phyloP scores from a whole-genome alignment of 345 rosid species.

The Physaria fendleri region DNA sequence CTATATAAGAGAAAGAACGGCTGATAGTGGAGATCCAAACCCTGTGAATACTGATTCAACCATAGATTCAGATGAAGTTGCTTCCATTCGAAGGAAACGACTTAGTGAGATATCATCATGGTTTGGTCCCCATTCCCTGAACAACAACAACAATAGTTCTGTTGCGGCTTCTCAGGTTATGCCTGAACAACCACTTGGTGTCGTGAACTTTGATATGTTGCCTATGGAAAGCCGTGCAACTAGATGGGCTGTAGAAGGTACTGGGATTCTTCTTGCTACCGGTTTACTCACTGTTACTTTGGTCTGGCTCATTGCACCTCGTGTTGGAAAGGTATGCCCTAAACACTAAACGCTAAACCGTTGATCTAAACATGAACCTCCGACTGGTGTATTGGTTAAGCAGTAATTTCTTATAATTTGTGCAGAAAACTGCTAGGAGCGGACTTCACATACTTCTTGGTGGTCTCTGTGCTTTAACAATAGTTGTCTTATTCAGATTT shows the following conservation, averaged over 20 bases:
- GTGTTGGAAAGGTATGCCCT: constrained; percentile 88
- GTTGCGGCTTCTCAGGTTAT: constrained; percentile 49
- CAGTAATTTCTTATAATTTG: not conserved
- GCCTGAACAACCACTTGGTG: constrained; percentile 53
- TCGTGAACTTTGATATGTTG: constrained; percentile 41
- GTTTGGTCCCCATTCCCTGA: constrained; percentile 54
- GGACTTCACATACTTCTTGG: constrained; percentile 93
- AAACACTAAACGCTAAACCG: too few species aligned
- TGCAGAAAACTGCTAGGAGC: constrained; percentile 84
- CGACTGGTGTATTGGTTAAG: not conserved
- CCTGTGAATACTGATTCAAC: constrained; percentile 38
- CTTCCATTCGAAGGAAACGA: constrained; percentile 72
- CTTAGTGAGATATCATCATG: constrained; percentile 78
- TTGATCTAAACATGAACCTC: not conserved
- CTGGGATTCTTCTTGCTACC: constrained; percentile 89
- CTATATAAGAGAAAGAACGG: constrained; percentile 71
- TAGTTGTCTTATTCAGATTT: constrained; percentile 90
- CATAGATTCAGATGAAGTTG: constrained; percentile 76
- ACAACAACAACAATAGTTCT: constrained; percentile 35
- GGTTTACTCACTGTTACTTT: constrained; percentile 86
- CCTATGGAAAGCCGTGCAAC: constrained; percentile 69
- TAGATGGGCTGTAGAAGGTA: constrained; percentile 94
- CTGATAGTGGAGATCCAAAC: constrained; percentile 64
- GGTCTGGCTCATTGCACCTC: constrained; percentile 98
- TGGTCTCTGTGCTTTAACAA: constrained; percentile 80